phyloP scores from a whole-genome alignment of 805 yeast genomes.

The Monosporozyma siamensis region DNA sequence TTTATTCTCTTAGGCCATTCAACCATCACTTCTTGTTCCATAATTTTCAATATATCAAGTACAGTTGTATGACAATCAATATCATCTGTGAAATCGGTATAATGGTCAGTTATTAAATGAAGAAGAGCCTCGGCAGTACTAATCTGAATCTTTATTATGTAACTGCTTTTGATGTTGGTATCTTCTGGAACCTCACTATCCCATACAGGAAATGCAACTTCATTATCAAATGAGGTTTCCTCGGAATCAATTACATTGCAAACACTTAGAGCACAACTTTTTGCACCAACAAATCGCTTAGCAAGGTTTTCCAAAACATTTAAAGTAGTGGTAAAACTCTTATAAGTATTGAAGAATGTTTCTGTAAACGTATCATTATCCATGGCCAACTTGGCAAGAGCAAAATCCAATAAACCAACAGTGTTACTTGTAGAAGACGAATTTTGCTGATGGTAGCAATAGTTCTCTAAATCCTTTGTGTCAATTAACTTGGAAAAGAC shows the following conservation, averaged over 20 bases:
- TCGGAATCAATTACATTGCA: slow-evolving; percentile 24
- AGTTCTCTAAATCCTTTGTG: slow-evolving; percentile 36
- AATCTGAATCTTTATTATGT: slow-evolving; percentile 67
- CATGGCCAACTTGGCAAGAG: slow-evolving; percentile 42
- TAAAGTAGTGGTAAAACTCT: slow-evolving; percentile 54
- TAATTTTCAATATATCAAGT: slow-evolving; percentile 53
- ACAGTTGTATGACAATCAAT: slow-evolving; percentile 48
- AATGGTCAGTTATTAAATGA: slow-evolving; percentile 62
- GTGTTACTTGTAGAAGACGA: slow-evolving; percentile 3
- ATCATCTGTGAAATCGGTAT: slow-evolving; percentile 65
- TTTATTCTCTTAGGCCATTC: slow-evolving; percentile 42
- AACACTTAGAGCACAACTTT: slow-evolving; percentile 50
- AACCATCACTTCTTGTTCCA: slow-evolving; percentile 53
- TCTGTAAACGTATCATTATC: slow-evolving; percentile 56
- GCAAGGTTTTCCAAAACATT: slow-evolving; percentile 44
- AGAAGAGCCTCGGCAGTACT: slow-evolving; percentile 72
- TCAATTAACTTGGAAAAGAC: slow-evolving; percentile 42
- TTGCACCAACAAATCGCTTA: slow-evolving; percentile 51
- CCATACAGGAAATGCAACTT: slow-evolving; percentile 50
- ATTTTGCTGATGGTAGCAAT: slow-evolving; percentile 24
- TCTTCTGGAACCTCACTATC: slow-evolving; percentile 31
- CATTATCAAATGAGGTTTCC: slow-evolving; percentile 12
- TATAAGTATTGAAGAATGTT: slow-evolving; percentile 61
- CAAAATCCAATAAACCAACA: slow-evolving; percentile 31
- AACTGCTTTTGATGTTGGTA: slow-evolving; percentile 49